A percentile compares a stretch with the other conserved stretches of the same genome.
Evolutionary conservation across 2,329 filamentous ascomycete species (phyloP).

Genomic region (Aspergillus ustus): DNA sequence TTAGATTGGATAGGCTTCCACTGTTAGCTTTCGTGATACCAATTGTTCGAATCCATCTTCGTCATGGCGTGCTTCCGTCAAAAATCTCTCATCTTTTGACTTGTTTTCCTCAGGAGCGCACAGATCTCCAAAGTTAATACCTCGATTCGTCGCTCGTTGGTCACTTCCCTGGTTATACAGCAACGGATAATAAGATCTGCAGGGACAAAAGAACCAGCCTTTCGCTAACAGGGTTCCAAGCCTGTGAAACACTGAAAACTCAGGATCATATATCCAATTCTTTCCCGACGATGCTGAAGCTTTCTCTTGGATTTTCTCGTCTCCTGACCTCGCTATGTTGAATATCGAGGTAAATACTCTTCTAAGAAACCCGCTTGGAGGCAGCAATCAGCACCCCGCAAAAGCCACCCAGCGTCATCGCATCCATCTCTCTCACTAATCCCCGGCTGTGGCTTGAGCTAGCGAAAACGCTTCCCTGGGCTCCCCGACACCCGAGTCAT

Average conservation of each 20-base stretch:
- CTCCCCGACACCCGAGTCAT: neutral
- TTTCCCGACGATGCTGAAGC: neutral
- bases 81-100: neutral
- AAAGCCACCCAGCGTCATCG: neutral
- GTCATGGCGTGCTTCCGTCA: neutral
- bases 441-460: constrained; percentile 3
- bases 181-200: constrained; percentile 5
- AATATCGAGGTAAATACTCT: neutral
- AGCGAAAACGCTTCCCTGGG: neutral
- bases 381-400: neutral
- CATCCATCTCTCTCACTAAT: neutral
- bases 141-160: neutral
- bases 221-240: neutral
- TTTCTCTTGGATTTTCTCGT: neutral
- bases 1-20: neutral
- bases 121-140: neutral
- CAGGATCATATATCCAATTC: neutral
- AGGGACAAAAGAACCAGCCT: neutral
- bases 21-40: neutral
- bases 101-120: neutral
- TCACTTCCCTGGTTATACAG: neutral
- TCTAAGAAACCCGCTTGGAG: neutral
- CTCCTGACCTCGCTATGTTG: neutral
- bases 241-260: neutral
- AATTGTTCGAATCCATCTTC: neutral